Percentiles rank a stretch among this genome's conserved stretches.
phyloP scores from a whole-genome alignment of 2,329 filamentous ascomycete species.

The Xylaria sp. region DNA sequence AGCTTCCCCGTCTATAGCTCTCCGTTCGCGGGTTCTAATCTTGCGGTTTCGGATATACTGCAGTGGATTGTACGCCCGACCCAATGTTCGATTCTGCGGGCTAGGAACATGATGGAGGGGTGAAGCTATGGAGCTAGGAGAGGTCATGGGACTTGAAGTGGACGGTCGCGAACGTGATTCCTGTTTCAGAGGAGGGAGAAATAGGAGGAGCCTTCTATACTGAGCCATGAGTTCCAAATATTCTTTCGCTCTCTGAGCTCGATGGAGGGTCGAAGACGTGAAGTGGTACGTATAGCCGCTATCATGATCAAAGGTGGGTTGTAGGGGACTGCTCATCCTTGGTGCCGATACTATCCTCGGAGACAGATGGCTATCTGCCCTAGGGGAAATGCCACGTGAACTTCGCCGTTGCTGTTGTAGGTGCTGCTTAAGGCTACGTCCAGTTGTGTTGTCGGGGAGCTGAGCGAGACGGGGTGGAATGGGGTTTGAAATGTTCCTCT shows the following conservation, averaged over 20 bases:
- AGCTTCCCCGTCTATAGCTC: conserved; percentile 76
- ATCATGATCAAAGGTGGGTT: conserved; percentile 61
- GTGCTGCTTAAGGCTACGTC: conserved; percentile 73
- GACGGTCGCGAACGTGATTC: conserved; percentile 51
- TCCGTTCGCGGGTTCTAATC: conserved; percentile 81
- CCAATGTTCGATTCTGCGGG: conserved; percentile 57
- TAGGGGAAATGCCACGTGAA: conserved; percentile 71
- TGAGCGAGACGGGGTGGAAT: conserved; percentile 64
- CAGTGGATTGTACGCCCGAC: conserved; percentile 87
- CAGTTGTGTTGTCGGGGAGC: conserved; percentile 63
- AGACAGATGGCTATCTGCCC: conserved; percentile 57
- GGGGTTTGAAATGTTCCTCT: conserved; percentile 64
- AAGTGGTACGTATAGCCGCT: conserved; percentile 71
- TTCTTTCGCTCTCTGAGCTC: conserved; percentile 85
- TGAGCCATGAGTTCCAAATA: conserved; percentile 88
- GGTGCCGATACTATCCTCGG: conserved; percentile 56
- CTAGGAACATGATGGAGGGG: conserved; percentile 47
- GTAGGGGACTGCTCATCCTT: conserved; percentile 58
- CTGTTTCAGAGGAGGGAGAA: conserved; percentile 77
- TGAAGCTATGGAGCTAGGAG: conserved; percentile 50
- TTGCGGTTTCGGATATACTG: conserved; percentile 94
- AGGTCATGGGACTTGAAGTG: conserved; percentile 56
- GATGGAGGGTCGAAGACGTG: conserved; percentile 81
- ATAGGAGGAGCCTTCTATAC: conserved; percentile 82
- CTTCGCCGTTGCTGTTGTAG: conserved; percentile 76